Conservation (phyloP, 140 eudicot genomes). For the Cichorium intybus region DNA sequence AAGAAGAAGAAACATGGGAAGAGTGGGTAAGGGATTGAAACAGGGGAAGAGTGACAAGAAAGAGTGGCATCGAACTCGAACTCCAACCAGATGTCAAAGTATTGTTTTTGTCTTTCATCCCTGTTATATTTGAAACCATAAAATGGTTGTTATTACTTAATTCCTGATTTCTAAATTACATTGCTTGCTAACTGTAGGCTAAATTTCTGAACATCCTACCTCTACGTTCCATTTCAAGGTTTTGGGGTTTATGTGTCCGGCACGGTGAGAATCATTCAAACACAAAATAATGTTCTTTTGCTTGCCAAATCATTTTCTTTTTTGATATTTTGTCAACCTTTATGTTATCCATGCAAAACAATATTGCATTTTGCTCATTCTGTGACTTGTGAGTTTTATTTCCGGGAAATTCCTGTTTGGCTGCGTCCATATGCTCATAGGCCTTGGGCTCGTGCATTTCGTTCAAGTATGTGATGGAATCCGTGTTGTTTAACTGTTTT, state of each 20-base stretch:
- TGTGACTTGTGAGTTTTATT: not conserved
- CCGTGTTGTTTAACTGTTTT: too few relatives aligned
- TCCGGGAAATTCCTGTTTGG: slow-evolving; percentile 85
- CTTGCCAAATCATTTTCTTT: not conserved
- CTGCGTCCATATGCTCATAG: slow-evolving; percentile 77
- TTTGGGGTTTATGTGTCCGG: slow-evolving; percentile 75
- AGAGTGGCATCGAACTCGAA: slow-evolving; percentile 64
- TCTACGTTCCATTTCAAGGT: slow-evolving; percentile 84
- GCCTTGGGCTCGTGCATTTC: slow-evolving; percentile 98
- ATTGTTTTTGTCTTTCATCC: slow-evolving; percentile 10
- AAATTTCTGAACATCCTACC: slow-evolving; percentile 74
- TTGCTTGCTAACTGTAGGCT: slow-evolving; percentile 52
- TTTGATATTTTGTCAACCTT: too few relatives aligned
- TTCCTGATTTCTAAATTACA: not conserved
- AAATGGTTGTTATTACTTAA: not conserved
- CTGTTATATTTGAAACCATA: not conserved
- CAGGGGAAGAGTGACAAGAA: slow-evolving; percentile 85
- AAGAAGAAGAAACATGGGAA: slow-evolving; percentile 40
- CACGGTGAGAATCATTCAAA: slow-evolving; percentile 54
- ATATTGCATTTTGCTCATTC: not conserved
- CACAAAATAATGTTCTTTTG: not conserved
- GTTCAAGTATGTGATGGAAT: slow-evolving; percentile 95
- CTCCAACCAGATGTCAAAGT: slow-evolving; percentile 92
- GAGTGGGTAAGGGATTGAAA: too few relatives aligned
- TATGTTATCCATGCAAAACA: not conserved